Base-by-base conservation (phyloP, 345 rosid genomes). In the Lepidium sativum region DNA sequence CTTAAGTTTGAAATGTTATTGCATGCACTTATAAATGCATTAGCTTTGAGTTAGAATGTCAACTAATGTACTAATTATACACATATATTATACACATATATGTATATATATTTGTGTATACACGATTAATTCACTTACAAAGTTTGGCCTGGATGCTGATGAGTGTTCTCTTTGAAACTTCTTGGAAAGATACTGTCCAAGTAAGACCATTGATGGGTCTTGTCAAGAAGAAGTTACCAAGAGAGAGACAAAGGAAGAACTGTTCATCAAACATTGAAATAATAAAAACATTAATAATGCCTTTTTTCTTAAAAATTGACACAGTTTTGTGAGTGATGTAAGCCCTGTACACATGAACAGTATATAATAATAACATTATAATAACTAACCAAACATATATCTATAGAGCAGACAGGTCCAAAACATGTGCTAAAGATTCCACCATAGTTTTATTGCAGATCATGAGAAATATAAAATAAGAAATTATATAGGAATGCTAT, bases 251-350 rank as follows among this genome's bases (percentile, higher is more conserved):
- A 73, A 53, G 41, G 16, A 38, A 6, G 67, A 60, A 73, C 77
- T 73, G 72, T 73, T 67, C 77, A 73, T 73, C 70, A 71, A 64
- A 66, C 67, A 66, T 72, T 59, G 71, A 73, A 65, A 66, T 51
- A 52, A 73, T 66, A 60, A 67, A 56, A 64, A 44, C 56, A 63
- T 45, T 54, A 38, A 45, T 37, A 44, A 15, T 53, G 3, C 0
- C 29, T 54, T 67, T 53, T 1, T n/a, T n/a, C n/a, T n/a, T n/a
- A 21, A 54, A 53, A 35, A 18, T 2, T 62, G 69, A 48, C 44
- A 47, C 15, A 39, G 52, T 2, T 47, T 18, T 71, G 15, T 53
- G 44, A 37, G 39, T 66, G 77, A n/a, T n/a, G 77, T 73, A 73
- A 67, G 72, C 72, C 68, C 63, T 73, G 77, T 53, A 58, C 68